Evolutionary conservation across 2,329 filamentous ascomycete species (phyloP), one percentile per base, ranked within the genome.

Genomic region (Exutisphaerella laricina): DNA sequence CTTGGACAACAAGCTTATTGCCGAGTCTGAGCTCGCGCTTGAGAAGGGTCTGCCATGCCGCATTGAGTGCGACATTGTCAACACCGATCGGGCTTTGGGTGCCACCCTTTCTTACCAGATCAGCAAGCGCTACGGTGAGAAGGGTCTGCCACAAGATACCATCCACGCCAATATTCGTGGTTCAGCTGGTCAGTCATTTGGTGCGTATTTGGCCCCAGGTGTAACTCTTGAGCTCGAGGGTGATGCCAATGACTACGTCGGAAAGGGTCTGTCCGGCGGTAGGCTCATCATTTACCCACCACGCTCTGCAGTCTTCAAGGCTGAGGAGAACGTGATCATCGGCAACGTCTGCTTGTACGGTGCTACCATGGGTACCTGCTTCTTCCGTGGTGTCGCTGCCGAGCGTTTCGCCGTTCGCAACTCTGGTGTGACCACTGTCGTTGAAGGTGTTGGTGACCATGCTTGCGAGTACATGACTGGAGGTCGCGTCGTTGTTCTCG

Each of bases 381-480:
- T 88, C 80, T 96, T 97, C 87, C 86, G 90, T 51, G 90, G 90
- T 77, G 81, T 95, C 50, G 90, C 90, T 60, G 90, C 90, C 30
- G 90, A 97, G 74, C 86, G 90, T 60, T 97, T 97, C 66, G 89
- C 88, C 49, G 90, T 97, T 54, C 85, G 90, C 57, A 97, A 97
- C 74, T 96, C 90, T 1, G 90, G 90, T 70, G 90, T 87, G 38
- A 94, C 84, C 20, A 88, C 90, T n/a, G 86, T 97, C 53, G 89
- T 96, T 50, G 90, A 97, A 69, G 90, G 90, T 70, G 79, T 94
- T 53, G 90, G 90, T 74, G 90, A 97, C 66, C 90, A 97, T 65
- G 86, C 88, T 50, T 96, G 89, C 64, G 90, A 97, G 75, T 97
- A 97, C 78, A 97, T 97, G 90, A 96, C 90, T 60, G 90, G 90